Evolutionary conservation across 768 basidiomycete species (phyloP), one percentile per base, ranked within the genome.

Genomic region (Hygrocybe coccinea): DNA sequence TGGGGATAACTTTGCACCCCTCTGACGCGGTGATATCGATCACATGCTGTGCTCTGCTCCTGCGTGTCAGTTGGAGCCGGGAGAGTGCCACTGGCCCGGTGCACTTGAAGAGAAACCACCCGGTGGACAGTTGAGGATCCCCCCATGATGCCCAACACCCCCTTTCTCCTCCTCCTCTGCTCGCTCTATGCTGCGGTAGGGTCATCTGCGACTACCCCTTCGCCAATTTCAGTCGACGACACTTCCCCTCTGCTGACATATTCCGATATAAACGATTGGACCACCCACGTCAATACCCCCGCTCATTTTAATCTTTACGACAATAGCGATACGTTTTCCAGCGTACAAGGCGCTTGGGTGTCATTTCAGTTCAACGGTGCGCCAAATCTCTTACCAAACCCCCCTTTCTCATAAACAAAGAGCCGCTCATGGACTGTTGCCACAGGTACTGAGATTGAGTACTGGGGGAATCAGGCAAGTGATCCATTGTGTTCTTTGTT

Each of bases 151-250:
- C 6, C 44, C 5, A 22, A 14, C 11, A 3, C 38, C 11, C 10
- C 12, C 3, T 12, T 46, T 12, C 44, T 46, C 17, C 44, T 22
- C 44, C 12, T 12, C 22, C 44, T 46, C 44, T 46, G 7, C 44
- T 17, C 22, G 11, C 21, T 46, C n/a, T n/a, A 6, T 41, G 5
- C 38, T 11, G n/a, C 19, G 12, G 44, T 4, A 46, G 44, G 2
- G 17, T 4, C 15, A 29, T 29, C 29, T 4, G 3, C 29, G 4
- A 29, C 60, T 22, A 24, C 45, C 43, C 34, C 25, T 55, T 60
- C 59, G 58, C 60, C 29, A 3, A 14, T 51, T 3, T 35, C 29
- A 29, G 50, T 51, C 11, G 50, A 51, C 35, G 50, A 51, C 22
- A 51, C 50, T 7, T 51, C 50, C 2, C 36, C 50, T 2, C 35